A percentile compares a stretch with the other conserved stretches of the same genome.
Evolutionary conservation across 352 stramenopile genomes (phyloP).

Genomic region (Blastocystis sp.): DNA sequence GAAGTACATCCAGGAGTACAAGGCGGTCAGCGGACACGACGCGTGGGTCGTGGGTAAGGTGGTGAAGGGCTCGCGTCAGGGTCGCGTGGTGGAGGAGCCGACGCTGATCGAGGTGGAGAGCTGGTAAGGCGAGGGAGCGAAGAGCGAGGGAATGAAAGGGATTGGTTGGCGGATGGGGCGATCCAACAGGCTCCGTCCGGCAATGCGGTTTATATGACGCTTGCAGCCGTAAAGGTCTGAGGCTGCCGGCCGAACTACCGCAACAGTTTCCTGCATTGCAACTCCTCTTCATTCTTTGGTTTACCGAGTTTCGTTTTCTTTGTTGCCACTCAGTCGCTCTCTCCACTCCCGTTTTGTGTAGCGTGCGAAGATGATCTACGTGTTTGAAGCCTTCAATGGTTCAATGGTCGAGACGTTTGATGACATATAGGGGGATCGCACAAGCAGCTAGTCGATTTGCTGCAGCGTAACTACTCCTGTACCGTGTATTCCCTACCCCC

Average conservation of each 20-base stretch:
- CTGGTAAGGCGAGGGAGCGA: constrained; percentile 72
- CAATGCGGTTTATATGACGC: constrained; percentile 44
- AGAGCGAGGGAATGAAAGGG: neutral
- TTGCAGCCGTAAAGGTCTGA: constrained; percentile 34
- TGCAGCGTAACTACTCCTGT: constrained; percentile 68
- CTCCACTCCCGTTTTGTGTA: neutral
- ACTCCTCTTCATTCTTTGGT: neutral
- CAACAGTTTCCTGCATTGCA: neutral
- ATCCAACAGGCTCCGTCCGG: constrained; percentile 13
- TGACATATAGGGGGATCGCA: constrained; percentile 73
- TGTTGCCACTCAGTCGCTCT: neutral
- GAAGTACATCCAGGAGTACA: constrained; percentile 82
- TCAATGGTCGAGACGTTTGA: neutral
- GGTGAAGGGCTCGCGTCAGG: constrained; percentile 76
- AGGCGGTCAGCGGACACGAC: constrained; percentile 80
- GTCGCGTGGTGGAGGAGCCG: constrained; percentile 73
- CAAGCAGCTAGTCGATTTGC: constrained; percentile 74
- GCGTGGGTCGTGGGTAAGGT: constrained; percentile 88
- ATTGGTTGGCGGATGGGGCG: neutral
- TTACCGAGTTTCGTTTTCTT: neutral
- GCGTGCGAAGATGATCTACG: constrained; percentile 10
- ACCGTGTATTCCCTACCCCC: constrained; percentile 72
- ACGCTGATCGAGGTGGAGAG: constrained; percentile 74
- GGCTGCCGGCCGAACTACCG: constrained; percentile 31
- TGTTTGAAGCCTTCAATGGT: constrained; percentile 64